A percentile compares a stretch with the other conserved stretches of the same genome.
phyloP scores from a whole-genome alignment of 139 green algal species.

The Coelastrella sp. region DNA sequence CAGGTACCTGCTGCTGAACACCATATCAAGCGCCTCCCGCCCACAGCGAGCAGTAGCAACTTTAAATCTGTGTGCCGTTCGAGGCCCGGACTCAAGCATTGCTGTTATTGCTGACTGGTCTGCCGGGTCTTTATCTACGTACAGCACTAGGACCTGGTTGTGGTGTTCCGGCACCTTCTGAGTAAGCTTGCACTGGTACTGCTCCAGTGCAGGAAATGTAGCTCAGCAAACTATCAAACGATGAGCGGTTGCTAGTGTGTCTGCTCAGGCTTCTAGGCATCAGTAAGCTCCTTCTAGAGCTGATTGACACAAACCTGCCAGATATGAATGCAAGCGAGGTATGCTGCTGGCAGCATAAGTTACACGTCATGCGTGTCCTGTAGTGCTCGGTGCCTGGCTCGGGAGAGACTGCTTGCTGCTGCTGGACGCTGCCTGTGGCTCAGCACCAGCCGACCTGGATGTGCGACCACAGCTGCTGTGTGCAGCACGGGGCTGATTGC shows the following conservation, averaged over 20 bases:
- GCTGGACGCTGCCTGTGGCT: no score
- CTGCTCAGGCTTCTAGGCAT: no score
- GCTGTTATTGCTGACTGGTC: neutral
- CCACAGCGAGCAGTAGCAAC: neutral
- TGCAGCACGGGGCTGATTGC: no score
- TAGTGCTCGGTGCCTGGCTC: no score
- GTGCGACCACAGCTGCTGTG: no score
- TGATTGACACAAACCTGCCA: neutral
- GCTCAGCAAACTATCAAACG: no score
- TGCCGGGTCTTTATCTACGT: neutral
- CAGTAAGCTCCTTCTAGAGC: no score
- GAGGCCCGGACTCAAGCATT: neutral
- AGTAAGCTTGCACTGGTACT: neutral
- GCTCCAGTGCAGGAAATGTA: no score
- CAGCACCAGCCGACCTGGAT: no score
- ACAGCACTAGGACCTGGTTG: neutral
- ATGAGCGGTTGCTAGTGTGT: neutral
- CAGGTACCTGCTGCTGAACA: no score
- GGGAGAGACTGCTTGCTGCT: no score
- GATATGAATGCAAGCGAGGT: conserved; percentile 26
- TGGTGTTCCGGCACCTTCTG: neutral
- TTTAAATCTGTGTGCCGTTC: neutral
- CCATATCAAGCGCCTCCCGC: neutral
- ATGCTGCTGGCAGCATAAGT: neutral
- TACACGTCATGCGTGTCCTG: no score